Percentiles rank a stretch among this genome's conserved stretches.
Conservation (phyloP, 257 asterid species). For the Przewalskia tangutica region DNA sequence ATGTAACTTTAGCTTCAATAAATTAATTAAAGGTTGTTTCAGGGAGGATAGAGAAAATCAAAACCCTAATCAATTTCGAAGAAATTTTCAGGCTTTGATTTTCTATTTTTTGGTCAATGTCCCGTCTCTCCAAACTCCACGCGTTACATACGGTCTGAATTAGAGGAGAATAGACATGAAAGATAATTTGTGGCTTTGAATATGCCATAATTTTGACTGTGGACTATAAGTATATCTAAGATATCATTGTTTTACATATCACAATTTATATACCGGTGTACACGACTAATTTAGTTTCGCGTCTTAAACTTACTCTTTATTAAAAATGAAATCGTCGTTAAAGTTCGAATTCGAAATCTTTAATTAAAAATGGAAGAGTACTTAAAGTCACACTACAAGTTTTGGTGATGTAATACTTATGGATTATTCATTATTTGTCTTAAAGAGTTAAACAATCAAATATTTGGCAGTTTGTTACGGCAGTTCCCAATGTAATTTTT, state of each 20-base stretch:
- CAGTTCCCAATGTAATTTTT: too few relatives aligned
- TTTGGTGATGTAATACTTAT: too few relatives aligned
- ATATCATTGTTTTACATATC: background rate
- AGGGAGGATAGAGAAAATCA: background rate
- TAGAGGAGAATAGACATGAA: background rate
- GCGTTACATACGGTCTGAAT: background rate
- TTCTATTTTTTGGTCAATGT: background rate
- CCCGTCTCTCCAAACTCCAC: background rate
- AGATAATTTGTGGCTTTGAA: background rate
- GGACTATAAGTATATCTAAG: too few relatives aligned
- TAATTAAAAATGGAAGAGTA: too few relatives aligned
- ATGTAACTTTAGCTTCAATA: background rate
- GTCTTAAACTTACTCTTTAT: too few relatives aligned
- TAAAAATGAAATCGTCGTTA: too few relatives aligned
- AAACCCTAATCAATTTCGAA: background rate
- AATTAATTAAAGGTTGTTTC: background rate
- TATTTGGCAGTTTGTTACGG: too few relatives aligned
- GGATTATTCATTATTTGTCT: too few relatives aligned
- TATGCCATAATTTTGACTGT: background rate
- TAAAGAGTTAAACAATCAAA: too few relatives aligned
- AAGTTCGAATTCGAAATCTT: too few relatives aligned
- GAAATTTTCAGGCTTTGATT: background rate
- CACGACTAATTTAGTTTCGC: background rate
- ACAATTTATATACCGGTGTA: background rate
- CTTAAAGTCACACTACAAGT: too few relatives aligned